Percentiles rank a stretch among this genome's conserved stretches.
phyloP scores from a whole-genome alignment of 179 eudicot genomes.

The Silene vulgaris region DNA sequence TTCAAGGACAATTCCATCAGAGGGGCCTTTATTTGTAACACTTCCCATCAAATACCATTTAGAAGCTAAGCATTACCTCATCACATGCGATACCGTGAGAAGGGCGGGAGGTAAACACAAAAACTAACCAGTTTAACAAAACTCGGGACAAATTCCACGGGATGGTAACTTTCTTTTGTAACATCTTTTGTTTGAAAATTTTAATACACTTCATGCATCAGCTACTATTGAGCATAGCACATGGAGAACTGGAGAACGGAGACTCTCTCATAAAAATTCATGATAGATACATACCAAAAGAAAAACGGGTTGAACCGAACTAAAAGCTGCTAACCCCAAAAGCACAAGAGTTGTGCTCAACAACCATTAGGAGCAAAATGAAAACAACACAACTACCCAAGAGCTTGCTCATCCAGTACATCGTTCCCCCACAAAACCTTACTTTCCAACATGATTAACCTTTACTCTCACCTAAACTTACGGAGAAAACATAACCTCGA shows the following conservation, averaged over 20 bases:
- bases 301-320: background rate
- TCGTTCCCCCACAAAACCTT: background rate
- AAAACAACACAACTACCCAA: background rate
- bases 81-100: no score
- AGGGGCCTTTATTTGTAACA: background rate
- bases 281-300: no score
- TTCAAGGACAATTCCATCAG: background rate
- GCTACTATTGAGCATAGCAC: no score
- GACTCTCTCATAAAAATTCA: background rate
- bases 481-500: background rate
- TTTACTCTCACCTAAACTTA: background rate
- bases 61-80: no score
- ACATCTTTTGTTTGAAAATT: no score
- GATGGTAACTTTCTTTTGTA: no score
- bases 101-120: no score
- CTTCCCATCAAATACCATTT: no score
- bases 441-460: background rate
- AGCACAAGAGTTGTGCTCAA: background rate
- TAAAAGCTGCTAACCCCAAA: background rate
- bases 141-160: no score
- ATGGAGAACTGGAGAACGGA: no score
- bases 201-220: no score
- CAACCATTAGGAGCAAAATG: background rate
- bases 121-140: no score
- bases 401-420: background rate